Percentiles rank a stretch among this genome's conserved stretches.
These are phyloP conservation scores for Ophioceras dolichostomum DNA, from an alignment of 2,329 filamentous ascomycete genomes.

Conservation along the genomic window DNA sequence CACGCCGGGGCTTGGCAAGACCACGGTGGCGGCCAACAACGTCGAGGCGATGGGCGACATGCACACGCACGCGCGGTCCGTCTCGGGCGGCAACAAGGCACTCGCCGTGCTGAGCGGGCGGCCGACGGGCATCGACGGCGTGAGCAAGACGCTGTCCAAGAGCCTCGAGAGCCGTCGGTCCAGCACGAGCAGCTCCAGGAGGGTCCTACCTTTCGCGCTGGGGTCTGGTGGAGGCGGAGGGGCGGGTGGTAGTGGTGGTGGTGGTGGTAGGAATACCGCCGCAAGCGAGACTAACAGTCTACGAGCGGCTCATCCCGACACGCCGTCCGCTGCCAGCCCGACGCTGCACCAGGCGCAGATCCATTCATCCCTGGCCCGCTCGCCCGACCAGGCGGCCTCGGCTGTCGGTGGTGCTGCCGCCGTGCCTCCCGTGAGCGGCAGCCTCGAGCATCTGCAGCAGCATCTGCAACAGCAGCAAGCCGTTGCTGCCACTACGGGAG, in stretches of 20 bases:
- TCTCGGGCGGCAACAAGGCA: slow-evolving; percentile 23
- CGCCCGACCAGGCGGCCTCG: background rate
- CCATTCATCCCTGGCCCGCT: background rate
- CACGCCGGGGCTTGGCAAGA: slow-evolving; percentile 86
- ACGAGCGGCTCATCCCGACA: slow-evolving; percentile 31
- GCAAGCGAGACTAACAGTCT: slow-evolving; percentile 46
- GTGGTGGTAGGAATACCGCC: slow-evolving; percentile 33
- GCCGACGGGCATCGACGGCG: slow-evolving; percentile 52
- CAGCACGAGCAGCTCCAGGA: slow-evolving; percentile 72
- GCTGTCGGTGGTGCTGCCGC: slow-evolving; percentile 4
- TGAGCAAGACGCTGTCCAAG: slow-evolving; percentile 69
- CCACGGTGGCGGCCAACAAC: slow-evolving; percentile 76
- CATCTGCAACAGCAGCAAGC: slow-evolving; percentile 8
- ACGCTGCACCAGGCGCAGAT: slow-evolving; percentile 19
- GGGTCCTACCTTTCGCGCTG: slow-evolving; percentile 45
- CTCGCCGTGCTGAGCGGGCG: slow-evolving; percentile 21
- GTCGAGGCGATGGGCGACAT: slow-evolving; percentile 76
- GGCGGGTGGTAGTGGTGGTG: too few relatives aligned
- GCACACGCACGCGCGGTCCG: slow-evolving; percentile 32
- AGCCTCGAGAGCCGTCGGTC: slow-evolving; percentile 86
- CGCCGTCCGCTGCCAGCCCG: slow-evolving; percentile 22
- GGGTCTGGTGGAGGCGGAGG: slow-evolving; percentile 16
- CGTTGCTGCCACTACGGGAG: slow-evolving; percentile 17
- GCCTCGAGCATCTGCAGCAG: too few relatives aligned
- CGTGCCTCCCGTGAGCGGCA: too few relatives aligned